These are phyloP conservation scores for Pisolithus microcarpus DNA, from an alignment of 768 basidiomycete species.

Conservation along the genomic window DNA sequence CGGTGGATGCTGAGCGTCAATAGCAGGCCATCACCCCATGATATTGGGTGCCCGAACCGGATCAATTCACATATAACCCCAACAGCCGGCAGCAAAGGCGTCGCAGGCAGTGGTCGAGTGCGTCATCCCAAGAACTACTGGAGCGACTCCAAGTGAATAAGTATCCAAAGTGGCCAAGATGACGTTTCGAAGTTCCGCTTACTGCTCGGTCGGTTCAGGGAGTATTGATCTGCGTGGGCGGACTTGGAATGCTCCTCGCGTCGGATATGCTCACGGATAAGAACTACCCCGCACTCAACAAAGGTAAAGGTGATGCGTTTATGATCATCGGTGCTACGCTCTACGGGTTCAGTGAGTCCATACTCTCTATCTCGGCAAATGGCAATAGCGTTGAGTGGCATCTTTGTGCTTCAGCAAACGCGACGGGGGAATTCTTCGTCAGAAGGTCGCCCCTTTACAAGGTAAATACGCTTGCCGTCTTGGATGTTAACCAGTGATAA, in stretches of 20 bases:
- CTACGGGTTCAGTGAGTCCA: constrained; percentile 72
- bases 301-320: constrained; percentile 76
- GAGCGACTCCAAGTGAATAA: no score
- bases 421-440: constrained; percentile 84
- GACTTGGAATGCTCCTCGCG: constrained; percentile 72
- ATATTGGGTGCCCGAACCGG: no score
- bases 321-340: constrained; percentile 83
- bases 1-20: no score
- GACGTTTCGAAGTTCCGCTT: no score
- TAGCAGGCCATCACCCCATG: no score
- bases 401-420: constrained; percentile 50
- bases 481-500: not conserved
- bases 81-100: no score
- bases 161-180: no score
- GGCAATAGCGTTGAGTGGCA: not conserved
- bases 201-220: no score
- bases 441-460: constrained; percentile 75
- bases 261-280: constrained; percentile 76
- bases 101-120: no score
- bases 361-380: not conserved
- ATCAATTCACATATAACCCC: no score
- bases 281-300: constrained; percentile 55
- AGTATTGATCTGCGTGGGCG: constrained; percentile 69
- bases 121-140: no score
- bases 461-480: constrained; percentile 22